Percentiles rank a stretch among this genome's conserved stretches.
Evolutionary conservation across 176 grass and related monocot genomes (phyloP).

Genomic region (maize (Zea mays)): DNA sequence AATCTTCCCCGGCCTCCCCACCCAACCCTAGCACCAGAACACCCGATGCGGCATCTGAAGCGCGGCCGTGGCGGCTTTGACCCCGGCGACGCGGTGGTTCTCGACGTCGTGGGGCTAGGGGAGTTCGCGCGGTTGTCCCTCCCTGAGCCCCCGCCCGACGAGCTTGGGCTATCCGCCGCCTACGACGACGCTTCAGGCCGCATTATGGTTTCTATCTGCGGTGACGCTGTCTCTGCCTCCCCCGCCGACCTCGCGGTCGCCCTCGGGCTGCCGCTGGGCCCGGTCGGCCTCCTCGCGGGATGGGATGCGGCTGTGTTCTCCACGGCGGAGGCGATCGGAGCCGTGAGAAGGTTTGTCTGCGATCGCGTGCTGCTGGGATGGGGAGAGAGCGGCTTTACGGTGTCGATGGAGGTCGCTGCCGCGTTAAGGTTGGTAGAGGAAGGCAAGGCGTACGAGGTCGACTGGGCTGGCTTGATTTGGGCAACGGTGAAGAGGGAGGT

Average conservation of each 20-base stretch:
- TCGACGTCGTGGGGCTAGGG: conserved; percentile 28
- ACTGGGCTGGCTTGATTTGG: conserved; percentile 42
- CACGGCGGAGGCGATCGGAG: conserved; percentile 41
- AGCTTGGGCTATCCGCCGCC: conserved; percentile 20
- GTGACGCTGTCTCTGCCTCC: not conserved
- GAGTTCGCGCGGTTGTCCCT: conserved; percentile 31
- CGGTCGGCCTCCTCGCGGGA: not conserved
- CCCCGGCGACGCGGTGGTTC: not conserved
- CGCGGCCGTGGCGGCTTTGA: not conserved
- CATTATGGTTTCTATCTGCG: conserved; percentile 23
- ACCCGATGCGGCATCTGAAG: not conserved
- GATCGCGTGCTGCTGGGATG: conserved; percentile 35
- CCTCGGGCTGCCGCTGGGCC: conserved; percentile 10
- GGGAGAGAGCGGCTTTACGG: not conserved
- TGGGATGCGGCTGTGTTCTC: not conserved
- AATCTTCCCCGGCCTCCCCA: not conserved
- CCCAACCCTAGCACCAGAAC: conserved; percentile 12
- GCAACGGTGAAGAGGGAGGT: conserved; percentile 23
- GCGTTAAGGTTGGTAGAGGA: conserved; percentile 39
- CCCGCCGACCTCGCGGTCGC: conserved; percentile 27
- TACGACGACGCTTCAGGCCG: not conserved
- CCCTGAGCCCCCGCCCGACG: not conserved
- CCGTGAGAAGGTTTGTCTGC: conserved; percentile 30
- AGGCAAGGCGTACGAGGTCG: conserved; percentile 38
- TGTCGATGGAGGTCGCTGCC: conserved; percentile 10